Percentiles rank a stretch among this genome's conserved stretches.
phyloP scores from a whole-genome alignment of 2,329 filamentous ascomycete genomes.

The Thyridium curvatum region DNA sequence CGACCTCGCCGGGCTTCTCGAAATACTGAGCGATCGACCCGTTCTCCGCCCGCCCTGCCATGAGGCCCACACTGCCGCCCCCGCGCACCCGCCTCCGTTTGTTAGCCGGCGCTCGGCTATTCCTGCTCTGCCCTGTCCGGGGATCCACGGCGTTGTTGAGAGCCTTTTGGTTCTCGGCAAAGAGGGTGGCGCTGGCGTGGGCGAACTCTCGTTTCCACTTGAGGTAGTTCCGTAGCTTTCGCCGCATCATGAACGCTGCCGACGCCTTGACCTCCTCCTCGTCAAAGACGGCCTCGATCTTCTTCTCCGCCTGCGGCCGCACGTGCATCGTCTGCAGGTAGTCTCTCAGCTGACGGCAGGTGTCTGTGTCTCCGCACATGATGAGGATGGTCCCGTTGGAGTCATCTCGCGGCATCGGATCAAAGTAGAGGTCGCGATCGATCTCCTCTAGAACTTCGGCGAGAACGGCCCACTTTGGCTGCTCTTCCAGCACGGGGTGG shows the following conservation, averaged over 20 bases:
- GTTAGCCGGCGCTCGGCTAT: conserved; percentile 65
- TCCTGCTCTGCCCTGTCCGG: conserved; percentile 29
- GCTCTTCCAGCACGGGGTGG: conserved; percentile 80
- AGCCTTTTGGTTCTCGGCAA: conserved; percentile 72
- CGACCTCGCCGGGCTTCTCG: conserved; percentile 77
- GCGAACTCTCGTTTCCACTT: conserved; percentile 88
- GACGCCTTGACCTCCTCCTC: conserved; percentile 58
- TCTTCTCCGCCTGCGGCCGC: conserved; percentile 43
- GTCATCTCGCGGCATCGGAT: conserved; percentile 65
- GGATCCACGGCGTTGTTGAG: conserved; percentile 61
- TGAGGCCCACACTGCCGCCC: conserved; percentile 56
- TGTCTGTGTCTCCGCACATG: conserved; percentile 87
- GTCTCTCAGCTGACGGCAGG: conserved; percentile 82
- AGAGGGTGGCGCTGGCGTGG: conserved; percentile 73
- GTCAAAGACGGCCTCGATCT: conserved; percentile 37
- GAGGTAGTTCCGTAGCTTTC: conserved; percentile 79
- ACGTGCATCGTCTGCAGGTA: conserved; percentile 89
- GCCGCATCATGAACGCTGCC: conserved; percentile 82
- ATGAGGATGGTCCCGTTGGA: conserved; percentile 90
- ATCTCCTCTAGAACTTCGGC: conserved; percentile 93
- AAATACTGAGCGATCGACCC: conserved; percentile 72
- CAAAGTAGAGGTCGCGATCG: conserved; percentile 82
- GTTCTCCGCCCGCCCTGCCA: conserved; percentile 59
- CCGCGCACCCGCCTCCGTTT: conserved; percentile 83
- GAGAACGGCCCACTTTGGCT: conserved; percentile 87